These are phyloP conservation scores for Lanmaoa rubissima DNA, from an alignment of 768 basidiomycete species.

Conservation along the genomic window DNA sequence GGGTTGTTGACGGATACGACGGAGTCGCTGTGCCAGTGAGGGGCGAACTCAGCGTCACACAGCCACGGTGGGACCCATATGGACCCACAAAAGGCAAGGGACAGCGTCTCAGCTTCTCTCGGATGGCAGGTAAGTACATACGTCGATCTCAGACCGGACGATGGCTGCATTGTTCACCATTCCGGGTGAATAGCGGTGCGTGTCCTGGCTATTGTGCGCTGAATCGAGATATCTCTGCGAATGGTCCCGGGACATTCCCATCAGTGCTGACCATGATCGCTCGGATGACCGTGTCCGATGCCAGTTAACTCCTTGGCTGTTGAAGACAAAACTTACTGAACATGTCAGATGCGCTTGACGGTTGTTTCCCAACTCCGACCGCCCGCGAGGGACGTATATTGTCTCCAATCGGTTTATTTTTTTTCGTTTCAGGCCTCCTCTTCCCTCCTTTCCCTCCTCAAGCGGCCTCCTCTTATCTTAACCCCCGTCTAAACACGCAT, in stretches of 20 bases:
- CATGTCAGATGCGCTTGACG: slow-evolving; percentile 23
- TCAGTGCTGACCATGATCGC: not conserved
- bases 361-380: slow-evolving; percentile 33
- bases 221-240: slow-evolving; percentile 16
- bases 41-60: slow-evolving; percentile 16
- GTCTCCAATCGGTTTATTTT: slow-evolving; percentile 25
- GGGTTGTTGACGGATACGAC: not conserved
- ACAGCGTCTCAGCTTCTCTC: slow-evolving; percentile 2
- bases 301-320: not conserved
- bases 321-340: not conserved
- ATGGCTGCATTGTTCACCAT: slow-evolving; percentile 29
- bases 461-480: slow-evolving; percentile 30
- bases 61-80: slow-evolving; percentile 44
- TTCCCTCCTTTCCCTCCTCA: slow-evolving; percentile 6
- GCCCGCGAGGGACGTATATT: slow-evolving; percentile 29
- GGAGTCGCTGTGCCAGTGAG: not conserved
- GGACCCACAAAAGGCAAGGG: slow-evolving; percentile 38
- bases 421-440: slow-evolving; percentile 26
- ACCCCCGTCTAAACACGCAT: slow-evolving; percentile 30
- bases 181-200: slow-evolving; percentile 23
- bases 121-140: slow-evolving; percentile 5
- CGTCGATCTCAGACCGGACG: slow-evolving; percentile 17
- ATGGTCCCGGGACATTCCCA: not conserved
- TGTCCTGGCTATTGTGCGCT: slow-evolving; percentile 26
- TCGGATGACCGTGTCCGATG: not conserved